Conservation (phyloP, 306 rosid genomes). For the Vigna reflexopilosa region DNA sequence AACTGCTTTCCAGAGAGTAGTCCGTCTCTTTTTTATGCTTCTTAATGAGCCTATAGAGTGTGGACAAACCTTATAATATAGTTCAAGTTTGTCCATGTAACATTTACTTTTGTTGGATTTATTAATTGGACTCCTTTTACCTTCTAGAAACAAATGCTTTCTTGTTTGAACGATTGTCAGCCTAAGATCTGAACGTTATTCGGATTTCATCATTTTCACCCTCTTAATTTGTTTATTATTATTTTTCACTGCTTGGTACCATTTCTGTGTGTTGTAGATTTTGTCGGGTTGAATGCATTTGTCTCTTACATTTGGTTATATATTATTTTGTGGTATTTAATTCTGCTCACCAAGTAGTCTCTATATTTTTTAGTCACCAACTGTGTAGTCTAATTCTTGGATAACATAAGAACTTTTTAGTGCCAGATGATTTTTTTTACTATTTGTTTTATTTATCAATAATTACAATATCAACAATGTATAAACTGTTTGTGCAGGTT, state of each 20-base stretch:
- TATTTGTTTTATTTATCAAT: background rate
- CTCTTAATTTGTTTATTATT: background rate
- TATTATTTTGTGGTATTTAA: background rate
- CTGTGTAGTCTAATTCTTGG: conserved; percentile 14
- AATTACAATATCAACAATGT: too few species aligned
- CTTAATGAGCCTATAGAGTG: background rate
- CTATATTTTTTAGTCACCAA: conserved; percentile 4
- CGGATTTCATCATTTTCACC: background rate
- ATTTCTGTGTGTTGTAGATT: conserved; percentile 24
- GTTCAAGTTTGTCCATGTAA: background rate
- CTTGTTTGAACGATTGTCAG: background rate
- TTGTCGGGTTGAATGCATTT: background rate
- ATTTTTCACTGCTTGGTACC: background rate
- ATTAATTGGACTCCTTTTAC: background rate
- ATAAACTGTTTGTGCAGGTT: conserved; percentile 59
- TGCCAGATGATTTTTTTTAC: background rate
- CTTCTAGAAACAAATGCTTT: background rate
- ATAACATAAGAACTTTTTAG: conserved; percentile 5
- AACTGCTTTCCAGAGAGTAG: background rate
- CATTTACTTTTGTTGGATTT: background rate
- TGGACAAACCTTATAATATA: background rate
- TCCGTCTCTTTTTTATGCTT: background rate
- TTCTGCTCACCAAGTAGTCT: background rate
- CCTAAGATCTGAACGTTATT: conserved; percentile 16
- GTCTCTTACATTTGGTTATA: background rate